Conservation (phyloP, 768 basidiomycete genomes). For the Amanita brunnescens region DNA sequence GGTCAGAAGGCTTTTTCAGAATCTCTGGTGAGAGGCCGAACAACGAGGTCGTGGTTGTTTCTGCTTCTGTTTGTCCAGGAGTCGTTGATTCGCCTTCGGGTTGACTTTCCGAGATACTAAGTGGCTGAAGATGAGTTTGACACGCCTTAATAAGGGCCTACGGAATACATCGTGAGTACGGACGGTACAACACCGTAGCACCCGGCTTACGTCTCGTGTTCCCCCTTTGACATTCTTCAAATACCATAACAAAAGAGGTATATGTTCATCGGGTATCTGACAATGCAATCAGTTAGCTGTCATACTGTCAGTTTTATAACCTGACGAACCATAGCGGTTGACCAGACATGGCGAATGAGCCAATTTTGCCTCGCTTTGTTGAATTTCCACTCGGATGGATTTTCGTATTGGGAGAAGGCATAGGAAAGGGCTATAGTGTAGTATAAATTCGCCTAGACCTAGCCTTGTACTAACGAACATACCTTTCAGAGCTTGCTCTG, state of each 20-base stretch:
- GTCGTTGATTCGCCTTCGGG: neutral
- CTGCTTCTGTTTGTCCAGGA: neutral
- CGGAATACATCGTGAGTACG: neutral
- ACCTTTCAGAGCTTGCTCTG: slow-evolving; percentile 5
- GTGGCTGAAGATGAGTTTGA: neutral
- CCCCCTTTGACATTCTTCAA: slow-evolving; percentile 4
- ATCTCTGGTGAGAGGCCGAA: neutral
- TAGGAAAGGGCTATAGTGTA: slow-evolving; percentile 23
- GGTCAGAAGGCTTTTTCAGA: neutral
- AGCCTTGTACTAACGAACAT: slow-evolving; percentile 28
- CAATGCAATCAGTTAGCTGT: neutral
- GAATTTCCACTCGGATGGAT: slow-evolving; percentile 55
- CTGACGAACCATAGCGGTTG: slow-evolving; percentile 19
- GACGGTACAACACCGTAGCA: neutral
- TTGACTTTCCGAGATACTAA: too few relatives aligned
- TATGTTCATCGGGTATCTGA: slow-evolving; percentile 1
- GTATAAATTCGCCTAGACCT: neutral
- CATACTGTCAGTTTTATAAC: neutral
- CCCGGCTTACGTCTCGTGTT: neutral
- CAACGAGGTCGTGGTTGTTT: neutral
- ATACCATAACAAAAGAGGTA: slow-evolving; percentile 3
- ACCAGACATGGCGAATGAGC: slow-evolving; percentile 61
- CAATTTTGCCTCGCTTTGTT: slow-evolving; percentile 71
- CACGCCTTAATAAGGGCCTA: neutral
- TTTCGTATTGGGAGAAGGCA: slow-evolving; percentile 44